Percentiles rank a stretch among this genome's conserved stretches.
These are phyloP conservation scores for Vaccinium myrtillus DNA, from an alignment of 148 eudicot species.

Conservation along the genomic window DNA sequence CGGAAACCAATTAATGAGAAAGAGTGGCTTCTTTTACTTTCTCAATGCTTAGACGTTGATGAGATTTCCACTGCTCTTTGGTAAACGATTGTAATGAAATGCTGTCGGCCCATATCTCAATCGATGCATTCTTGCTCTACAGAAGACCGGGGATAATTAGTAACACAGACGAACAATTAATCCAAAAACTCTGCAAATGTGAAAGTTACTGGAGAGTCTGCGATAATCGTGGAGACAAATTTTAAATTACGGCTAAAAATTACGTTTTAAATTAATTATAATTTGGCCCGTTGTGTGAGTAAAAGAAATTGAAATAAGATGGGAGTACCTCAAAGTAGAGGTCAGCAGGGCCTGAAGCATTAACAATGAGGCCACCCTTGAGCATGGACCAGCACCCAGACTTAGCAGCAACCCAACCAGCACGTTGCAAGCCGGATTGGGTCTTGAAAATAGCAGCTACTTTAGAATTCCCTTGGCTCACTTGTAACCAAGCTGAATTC, in stretches of 20 bases:
- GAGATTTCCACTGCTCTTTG: slow-evolving; percentile 64
- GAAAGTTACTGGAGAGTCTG: too few relatives aligned
- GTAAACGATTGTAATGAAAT: slow-evolving; percentile 73
- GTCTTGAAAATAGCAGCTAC: slow-evolving; percentile 43
- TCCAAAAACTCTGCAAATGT: too few relatives aligned
- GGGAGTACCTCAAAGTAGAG: slow-evolving; percentile 45
- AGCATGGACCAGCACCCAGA: slow-evolving; percentile 76
- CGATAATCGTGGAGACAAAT: too few relatives aligned
- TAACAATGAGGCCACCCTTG: slow-evolving; percentile 55
- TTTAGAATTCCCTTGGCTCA: slow-evolving; percentile 30
- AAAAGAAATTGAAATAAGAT: too few relatives aligned
- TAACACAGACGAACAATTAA: too few relatives aligned
- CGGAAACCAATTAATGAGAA: too few relatives aligned
- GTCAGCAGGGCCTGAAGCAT: slow-evolving; percentile 37
- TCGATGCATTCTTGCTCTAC: slow-evolving; percentile 44
- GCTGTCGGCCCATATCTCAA: slow-evolving; percentile 57
- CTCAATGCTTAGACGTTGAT: slow-evolving; percentile 53
- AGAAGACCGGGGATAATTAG: not conserved
- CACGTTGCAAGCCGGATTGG: slow-evolving; percentile 20
- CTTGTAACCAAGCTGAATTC: slow-evolving; percentile 59
- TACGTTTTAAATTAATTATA: too few relatives aligned
- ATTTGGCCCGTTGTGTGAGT: too few relatives aligned
- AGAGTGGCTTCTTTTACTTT: slow-evolving; percentile 35
- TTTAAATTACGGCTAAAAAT: too few relatives aligned
- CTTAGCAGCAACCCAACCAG: slow-evolving; percentile 48